Evolutionary conservation across 805 yeast species (phyloP).

Genomic region (Kodamaea laetipori): DNA sequence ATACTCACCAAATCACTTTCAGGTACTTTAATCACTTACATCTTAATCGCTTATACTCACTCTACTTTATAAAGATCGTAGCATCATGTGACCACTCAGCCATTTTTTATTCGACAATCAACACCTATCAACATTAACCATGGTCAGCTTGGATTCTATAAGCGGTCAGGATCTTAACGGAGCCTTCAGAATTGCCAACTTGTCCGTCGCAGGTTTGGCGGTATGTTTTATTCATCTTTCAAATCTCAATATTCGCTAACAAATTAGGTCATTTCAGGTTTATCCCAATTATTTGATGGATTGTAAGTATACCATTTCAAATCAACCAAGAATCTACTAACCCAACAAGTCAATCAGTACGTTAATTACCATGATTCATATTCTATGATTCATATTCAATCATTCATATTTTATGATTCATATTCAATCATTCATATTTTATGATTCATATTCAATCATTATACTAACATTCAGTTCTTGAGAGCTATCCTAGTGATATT

Average conservation of each 20-base stretch:
- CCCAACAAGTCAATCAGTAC: conserved; percentile 36
- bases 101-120: not conserved
- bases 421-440: too few species aligned
- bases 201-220: conserved; percentile 55
- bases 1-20: not conserved
- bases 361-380: too few species aligned
- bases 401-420: too few species aligned
- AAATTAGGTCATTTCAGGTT: conserved; percentile 47
- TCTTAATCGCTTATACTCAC: not conserved
- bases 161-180: conserved; percentile 46
- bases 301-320: conserved; percentile 39
- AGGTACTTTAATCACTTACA: not conserved
- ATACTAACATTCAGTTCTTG: conserved; percentile 47
- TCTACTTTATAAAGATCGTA: too few species aligned
- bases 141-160: conserved; percentile 47
- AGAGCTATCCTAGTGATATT: conserved; percentile 59
- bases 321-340: conserved; percentile 22
- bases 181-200: conserved; percentile 53
- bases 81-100: conserved; percentile 2
- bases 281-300: conserved; percentile 53
- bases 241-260: too few species aligned
- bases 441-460: too few species aligned
- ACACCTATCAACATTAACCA: conserved; percentile 6
- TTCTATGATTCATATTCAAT: too few species aligned
- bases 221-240: conserved; percentile 31